A percentile compares a stretch with the other conserved stretches of the same genome.
Evolutionary conservation across 495 filamentous ascomycete genomes (phyloP).

Genomic region (Melanomma pulvis-pyrius): DNA sequence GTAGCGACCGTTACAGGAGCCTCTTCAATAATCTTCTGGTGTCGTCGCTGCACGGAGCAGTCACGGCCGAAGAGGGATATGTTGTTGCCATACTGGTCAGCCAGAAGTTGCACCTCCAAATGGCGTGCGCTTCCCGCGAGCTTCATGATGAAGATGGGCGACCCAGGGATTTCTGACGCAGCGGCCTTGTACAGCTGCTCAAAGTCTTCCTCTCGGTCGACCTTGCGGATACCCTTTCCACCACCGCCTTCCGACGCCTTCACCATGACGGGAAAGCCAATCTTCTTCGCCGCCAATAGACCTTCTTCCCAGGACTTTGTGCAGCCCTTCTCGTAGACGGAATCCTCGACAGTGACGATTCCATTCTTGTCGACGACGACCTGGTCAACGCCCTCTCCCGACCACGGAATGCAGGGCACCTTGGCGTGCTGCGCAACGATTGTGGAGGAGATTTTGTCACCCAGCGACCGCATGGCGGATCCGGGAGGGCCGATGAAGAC

Average conservation of each 20-base stretch:
- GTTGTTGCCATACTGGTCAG: slow-evolving; percentile 99
- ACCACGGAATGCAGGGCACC: slow-evolving; percentile 99
- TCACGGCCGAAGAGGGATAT: slow-evolving; percentile 98
- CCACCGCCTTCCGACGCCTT: slow-evolving; percentile 99
- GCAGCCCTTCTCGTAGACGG: slow-evolving; percentile 88
- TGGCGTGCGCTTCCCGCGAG: slow-evolving; percentile 94
- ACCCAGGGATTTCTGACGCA: slow-evolving; percentile 96
- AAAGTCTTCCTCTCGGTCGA: slow-evolving; percentile 83
- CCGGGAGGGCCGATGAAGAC: slow-evolving; percentile 98
- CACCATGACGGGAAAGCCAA: slow-evolving; percentile 99
- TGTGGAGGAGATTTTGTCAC: slow-evolving; percentile 99
- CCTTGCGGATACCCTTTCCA: slow-evolving; percentile 99
- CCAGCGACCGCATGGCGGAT: slow-evolving; percentile 97
- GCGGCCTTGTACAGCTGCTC: slow-evolving; percentile 86
- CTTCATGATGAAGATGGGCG: slow-evolving; percentile 99
- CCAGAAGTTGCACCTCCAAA: slow-evolving; percentile 95
- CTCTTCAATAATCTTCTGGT: slow-evolving; percentile 99
- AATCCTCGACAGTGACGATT: slow-evolving; percentile 88
- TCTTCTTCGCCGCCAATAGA: slow-evolving; percentile 80
- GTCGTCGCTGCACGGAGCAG: slow-evolving; percentile 96
- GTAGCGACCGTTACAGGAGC: slow-evolving; percentile 96
- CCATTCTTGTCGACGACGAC: slow-evolving; percentile 78
- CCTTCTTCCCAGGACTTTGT: slow-evolving; percentile 86
- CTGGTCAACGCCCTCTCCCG: slow-evolving; percentile 83
- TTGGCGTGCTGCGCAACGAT: slow-evolving; percentile 98